Evolutionary conservation across 345 rosid genomes (phyloP).

Genomic region (Nasturtium officinale): DNA sequence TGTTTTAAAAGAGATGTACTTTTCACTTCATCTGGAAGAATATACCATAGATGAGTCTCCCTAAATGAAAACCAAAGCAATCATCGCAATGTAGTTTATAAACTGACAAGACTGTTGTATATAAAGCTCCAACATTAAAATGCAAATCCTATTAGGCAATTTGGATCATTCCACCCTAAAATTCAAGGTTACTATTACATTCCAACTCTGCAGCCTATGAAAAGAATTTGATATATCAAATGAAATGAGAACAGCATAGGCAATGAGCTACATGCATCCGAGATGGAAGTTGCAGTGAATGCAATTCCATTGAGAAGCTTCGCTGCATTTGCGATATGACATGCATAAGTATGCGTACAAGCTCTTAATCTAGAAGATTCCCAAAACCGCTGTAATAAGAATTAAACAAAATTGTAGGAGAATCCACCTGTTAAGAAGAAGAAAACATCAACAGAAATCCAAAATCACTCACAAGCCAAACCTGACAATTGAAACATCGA

Average conservation of each 20-base stretch:
- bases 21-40: constrained; percentile 75
- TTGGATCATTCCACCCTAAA: background rate
- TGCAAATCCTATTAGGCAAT: background rate
- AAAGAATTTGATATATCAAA: background rate
- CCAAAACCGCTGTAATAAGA: background rate
- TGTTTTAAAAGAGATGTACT: constrained; percentile 57
- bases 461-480: too few relatives aligned
- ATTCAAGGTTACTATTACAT: background rate
- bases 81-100: background rate
- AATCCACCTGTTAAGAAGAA: background rate
- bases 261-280: constrained; percentile 47
- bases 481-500: too few relatives aligned
- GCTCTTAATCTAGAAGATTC: background rate
- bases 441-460: background rate
- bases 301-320: constrained; percentile 45
- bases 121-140: background rate
- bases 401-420: background rate
- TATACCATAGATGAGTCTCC: constrained; percentile 90
- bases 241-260: background rate
- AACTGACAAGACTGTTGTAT: background rate
- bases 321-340: constrained; percentile 41
- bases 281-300: constrained; percentile 64
- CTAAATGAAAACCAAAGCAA: constrained; percentile 42
- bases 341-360: background rate
- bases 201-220: background rate